These are phyloP conservation scores for Termitomyces heimii DNA, from an alignment of 768 basidiomycete genomes.

Conservation along the genomic window DNA sequence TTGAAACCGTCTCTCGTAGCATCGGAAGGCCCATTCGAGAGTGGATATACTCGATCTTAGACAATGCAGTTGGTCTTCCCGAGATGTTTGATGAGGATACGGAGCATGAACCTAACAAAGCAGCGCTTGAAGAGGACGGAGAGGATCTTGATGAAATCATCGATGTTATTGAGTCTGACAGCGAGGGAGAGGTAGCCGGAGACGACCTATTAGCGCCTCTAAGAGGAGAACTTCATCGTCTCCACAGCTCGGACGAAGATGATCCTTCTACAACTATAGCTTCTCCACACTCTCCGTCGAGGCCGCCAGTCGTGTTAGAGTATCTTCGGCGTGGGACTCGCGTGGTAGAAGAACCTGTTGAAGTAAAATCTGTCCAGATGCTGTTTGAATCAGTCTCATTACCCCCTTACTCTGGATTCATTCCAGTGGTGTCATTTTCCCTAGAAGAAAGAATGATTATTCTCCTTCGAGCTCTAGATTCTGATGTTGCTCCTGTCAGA, in stretches of 20 bases:
- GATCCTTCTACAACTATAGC: constrained; percentile 26
- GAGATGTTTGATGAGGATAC: constrained; percentile 15
- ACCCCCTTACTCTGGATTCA: constrained; percentile 22
- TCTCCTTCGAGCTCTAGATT: constrained; percentile 50
- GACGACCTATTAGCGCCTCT: constrained; percentile 63
- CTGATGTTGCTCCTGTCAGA: constrained; percentile 44
- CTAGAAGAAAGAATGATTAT: constrained; percentile 47
- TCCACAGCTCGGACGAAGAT: constrained; percentile 38
- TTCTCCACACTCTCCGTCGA: constrained; percentile 24
- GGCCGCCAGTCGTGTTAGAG: constrained; percentile 35
- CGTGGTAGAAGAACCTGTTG: constrained; percentile 52
- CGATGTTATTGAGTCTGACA: constrained; percentile 59
- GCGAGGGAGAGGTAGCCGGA: constrained; percentile 38
- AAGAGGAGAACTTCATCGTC: constrained; percentile 57
- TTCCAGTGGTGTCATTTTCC: constrained; percentile 44
- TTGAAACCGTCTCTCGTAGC: constrained; percentile 57
- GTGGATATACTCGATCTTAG: constrained; percentile 65
- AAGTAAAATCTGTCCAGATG: constrained; percentile 40
- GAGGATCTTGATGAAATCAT: constrained; percentile 50
- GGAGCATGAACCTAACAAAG: constrained; percentile 8
- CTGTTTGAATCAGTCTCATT: constrained; percentile 39
- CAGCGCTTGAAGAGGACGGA: constrained; percentile 22
- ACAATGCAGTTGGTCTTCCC: constrained; percentile 61
- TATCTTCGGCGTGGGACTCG: constrained; percentile 68
- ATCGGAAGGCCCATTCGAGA: constrained; percentile 57